Evolutionary conservation across 1,284 basidiomycete species (phyloP).

Genomic region (Inonotus obliquus): DNA sequence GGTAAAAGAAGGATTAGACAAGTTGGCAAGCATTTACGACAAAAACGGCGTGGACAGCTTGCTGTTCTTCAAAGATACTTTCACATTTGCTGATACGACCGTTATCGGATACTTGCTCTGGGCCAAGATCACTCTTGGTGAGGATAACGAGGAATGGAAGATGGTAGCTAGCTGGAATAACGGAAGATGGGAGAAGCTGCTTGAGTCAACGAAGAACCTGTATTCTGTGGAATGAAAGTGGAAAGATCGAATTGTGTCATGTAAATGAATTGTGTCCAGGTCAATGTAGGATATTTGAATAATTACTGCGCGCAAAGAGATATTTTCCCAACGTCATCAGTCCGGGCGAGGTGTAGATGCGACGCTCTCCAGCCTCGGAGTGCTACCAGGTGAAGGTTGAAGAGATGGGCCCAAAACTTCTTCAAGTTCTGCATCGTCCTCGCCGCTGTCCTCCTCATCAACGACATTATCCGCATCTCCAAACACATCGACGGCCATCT

Average conservation of each 20-base stretch:
- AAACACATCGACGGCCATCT: conserved; percentile 19
- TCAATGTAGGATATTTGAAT: neutral
- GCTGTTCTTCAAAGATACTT: conserved; percentile 13
- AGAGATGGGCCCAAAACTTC: conserved; percentile 30
- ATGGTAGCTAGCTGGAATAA: conserved; percentile 32
- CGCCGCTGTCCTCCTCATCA: conserved; percentile 26
- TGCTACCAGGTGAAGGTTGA: conserved; percentile 13
- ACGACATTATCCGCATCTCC: conserved; percentile 19
- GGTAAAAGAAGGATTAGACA: conserved; percentile 23
- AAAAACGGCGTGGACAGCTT: conserved; percentile 5
- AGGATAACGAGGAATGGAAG: conserved; percentile 16
- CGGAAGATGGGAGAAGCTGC: conserved; percentile 26
- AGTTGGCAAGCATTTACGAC: conserved; percentile 29
- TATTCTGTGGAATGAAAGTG: neutral
- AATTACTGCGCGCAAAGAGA: neutral
- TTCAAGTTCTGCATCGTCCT: conserved; percentile 34
- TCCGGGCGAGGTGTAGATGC: neutral
- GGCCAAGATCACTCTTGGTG: conserved; percentile 27
- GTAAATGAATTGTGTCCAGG: neutral
- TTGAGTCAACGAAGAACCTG: conserved; percentile 11
- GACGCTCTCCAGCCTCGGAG: neutral
- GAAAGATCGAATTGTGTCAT: neutral
- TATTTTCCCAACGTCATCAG: neutral
- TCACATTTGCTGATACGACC: conserved; percentile 19
- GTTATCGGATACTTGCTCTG: conserved; percentile 12